A percentile compares a stretch with the other conserved stretches of the same genome.
phyloP scores from a whole-genome alignment of 257 asterid species.

The Parsonsia alboflavescens region DNA sequence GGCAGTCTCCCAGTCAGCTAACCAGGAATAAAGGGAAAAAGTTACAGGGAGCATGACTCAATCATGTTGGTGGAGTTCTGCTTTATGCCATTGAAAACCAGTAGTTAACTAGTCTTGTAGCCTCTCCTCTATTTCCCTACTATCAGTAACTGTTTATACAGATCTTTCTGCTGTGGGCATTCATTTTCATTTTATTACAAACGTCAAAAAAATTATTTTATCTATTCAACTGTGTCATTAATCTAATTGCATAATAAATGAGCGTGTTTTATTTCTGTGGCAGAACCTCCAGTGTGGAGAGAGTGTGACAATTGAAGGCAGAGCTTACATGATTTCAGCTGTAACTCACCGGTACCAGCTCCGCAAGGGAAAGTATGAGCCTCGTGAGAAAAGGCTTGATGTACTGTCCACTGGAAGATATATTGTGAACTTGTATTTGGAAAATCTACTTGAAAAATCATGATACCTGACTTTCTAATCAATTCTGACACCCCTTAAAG shows the following conservation, averaged over 20 bases:
- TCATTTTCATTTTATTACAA: neutral
- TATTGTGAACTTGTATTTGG: constrained; percentile 74
- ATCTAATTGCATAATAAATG: constrained; percentile 5
- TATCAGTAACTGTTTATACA: neutral
- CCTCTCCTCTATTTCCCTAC: neutral
- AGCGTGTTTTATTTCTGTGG: constrained; percentile 1
- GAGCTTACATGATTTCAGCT: constrained; percentile 71
- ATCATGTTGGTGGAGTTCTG: neutral
- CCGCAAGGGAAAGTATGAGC: constrained; percentile 88
- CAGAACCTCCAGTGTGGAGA: constrained; percentile 93
- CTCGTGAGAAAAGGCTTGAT: constrained; percentile 86
- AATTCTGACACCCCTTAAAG: neutral
- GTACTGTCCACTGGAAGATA: constrained; percentile 86
- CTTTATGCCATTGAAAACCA: neutral
- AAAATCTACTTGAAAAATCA: constrained; percentile 67
- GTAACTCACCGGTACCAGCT: constrained; percentile 94
- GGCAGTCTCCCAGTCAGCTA: neutral
- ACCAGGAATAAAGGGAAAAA: neutral
- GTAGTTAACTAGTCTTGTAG: neutral
- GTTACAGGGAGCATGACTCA: neutral
- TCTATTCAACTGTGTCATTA: neutral
- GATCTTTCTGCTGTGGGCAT: neutral
- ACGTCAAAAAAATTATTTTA: neutral
- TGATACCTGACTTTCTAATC: constrained; percentile 25
- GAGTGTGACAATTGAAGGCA: constrained; percentile 80